Conservation (phyloP, 371 early-diverging fungal genomes). For the Basidiobolus heterosporus region DNA sequence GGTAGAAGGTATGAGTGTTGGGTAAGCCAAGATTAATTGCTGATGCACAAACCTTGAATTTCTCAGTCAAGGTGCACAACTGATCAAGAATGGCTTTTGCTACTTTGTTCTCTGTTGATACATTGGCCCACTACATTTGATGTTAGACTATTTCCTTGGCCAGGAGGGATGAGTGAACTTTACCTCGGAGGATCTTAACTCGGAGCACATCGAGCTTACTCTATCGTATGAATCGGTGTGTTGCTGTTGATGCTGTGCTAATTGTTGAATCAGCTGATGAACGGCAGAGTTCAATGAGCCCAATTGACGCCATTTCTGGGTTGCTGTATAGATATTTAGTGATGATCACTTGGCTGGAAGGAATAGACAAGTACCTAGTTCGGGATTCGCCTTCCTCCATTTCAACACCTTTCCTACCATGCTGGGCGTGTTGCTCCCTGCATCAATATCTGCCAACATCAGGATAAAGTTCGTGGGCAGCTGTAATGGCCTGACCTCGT, state of each 20-base stretch:
- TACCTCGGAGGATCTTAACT: too few species aligned
- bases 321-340: neutral
- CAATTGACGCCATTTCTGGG: slow-evolving; percentile 2
- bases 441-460: slow-evolving; percentile 79
- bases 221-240: neutral
- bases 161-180: too few species aligned
- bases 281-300: slow-evolving; percentile 10
- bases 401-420: slow-evolving; percentile 72
- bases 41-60: slow-evolving; percentile 1
- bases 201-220: too few species aligned
- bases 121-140: too few species aligned
- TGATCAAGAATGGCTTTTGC: neutral
- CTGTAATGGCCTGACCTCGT: slow-evolving; percentile 32
- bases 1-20: neutral
- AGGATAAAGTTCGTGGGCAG: slow-evolving; percentile 60
- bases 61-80: neutral
- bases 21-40: neutral
- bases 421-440: slow-evolving; percentile 83
- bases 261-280: slow-evolving; percentile 7
- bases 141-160: too few species aligned
- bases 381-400: slow-evolving; percentile 59
- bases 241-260: slow-evolving; percentile 1
- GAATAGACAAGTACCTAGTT: slow-evolving; percentile 20
- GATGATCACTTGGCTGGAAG: neutral
- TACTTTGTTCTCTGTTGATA: slow-evolving; percentile 1